These are phyloP conservation scores for Phytophthora chlamydospora DNA, from an alignment of 352 stramenopile genomes.

Conservation along the genomic window DNA sequence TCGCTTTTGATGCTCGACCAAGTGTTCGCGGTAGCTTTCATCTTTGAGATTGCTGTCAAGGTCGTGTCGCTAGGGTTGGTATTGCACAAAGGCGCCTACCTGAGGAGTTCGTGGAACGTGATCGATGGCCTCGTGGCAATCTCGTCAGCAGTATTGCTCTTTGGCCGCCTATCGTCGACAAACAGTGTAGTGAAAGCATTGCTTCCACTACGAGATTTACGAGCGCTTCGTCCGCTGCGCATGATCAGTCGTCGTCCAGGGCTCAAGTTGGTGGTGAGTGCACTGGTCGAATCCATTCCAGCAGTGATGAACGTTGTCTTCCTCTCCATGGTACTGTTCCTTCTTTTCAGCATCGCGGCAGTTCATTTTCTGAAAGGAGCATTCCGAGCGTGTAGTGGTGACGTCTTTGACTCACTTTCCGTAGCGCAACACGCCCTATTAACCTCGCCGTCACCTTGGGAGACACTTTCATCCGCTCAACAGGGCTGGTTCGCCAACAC, in stretches of 20 bases:
- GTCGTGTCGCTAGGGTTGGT: constrained; percentile 79
- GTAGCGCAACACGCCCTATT: constrained; percentile 47
- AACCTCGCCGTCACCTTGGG: constrained; percentile 45
- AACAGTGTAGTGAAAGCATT: constrained; percentile 62
- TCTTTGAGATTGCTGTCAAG: constrained; percentile 86
- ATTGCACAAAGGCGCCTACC: constrained; percentile 65
- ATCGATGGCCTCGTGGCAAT: constrained; percentile 87
- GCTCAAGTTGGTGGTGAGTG: constrained; percentile 91
- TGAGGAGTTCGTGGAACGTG: constrained; percentile 87
- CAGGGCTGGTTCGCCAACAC: constrained; percentile 50
- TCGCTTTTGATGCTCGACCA: constrained; percentile 67
- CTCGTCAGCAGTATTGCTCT: constrained; percentile 66
- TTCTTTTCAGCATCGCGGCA: constrained; percentile 95
- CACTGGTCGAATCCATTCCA: constrained; percentile 85
- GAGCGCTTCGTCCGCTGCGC: constrained; percentile 86
- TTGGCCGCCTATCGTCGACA: constrained; percentile 34
- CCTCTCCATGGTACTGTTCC: constrained; percentile 89
- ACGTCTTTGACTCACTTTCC: constrained; percentile 49
- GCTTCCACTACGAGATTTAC: constrained; percentile 73
- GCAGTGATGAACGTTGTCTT: constrained; percentile 86
- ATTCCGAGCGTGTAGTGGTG: constrained; percentile 76
- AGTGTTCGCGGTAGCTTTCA: constrained; percentile 75
- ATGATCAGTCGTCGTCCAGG: constrained; percentile 86
- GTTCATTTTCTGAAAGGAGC: constrained; percentile 93
- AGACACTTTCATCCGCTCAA: constrained; percentile 26